Percentiles rank a stretch among this genome's conserved stretches.
phyloP scores from a whole-genome alignment of 2,329 filamentous ascomycete genomes.

The Furcasterigmium furcatum region DNA sequence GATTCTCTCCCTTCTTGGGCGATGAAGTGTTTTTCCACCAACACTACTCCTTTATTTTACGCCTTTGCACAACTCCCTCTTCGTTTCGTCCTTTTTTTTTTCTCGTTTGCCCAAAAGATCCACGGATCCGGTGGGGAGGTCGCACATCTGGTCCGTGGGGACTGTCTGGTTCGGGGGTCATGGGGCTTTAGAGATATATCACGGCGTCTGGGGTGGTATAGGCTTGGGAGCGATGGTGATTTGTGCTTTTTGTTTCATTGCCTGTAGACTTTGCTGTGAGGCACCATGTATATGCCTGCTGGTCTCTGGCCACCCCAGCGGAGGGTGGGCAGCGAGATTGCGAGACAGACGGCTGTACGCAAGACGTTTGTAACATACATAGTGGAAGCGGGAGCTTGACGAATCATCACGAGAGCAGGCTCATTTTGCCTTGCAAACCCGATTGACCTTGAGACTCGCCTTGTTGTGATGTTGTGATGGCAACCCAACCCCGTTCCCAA shows the following conservation, averaged over 20 bases:
- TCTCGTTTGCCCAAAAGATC: not conserved
- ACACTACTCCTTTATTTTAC: conserved; percentile 8
- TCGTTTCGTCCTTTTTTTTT: conserved; percentile 2
- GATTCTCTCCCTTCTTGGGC: conserved; percentile 13
- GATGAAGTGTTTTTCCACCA: conserved; percentile 7
- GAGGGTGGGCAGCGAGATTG: not conserved
- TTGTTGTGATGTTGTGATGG: too few relatives aligned
- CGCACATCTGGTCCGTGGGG: not conserved
- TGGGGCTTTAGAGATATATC: conserved; percentile 3
- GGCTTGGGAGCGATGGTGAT: conserved; percentile 2
- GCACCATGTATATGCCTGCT: not conserved
- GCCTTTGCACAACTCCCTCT: conserved; percentile 2
- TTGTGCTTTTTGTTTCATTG: conserved; percentile 4
- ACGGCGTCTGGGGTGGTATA: conserved; percentile 2
- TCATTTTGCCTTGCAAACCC: not conserved
- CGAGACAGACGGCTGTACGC: not conserved
- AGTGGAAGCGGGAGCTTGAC: conserved; percentile 1
- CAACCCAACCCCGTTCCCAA: too few relatives aligned
- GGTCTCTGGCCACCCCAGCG: not conserved
- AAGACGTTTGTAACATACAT: conserved; percentile 1
- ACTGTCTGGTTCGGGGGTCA: not conserved
- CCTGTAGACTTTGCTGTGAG: not conserved
- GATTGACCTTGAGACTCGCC: not conserved
- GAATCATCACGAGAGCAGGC: conserved; percentile 1
- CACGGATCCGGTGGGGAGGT: not conserved